These are phyloP conservation scores for Pythium coloratum DNA, from an alignment of 352 stramenopile species.

Conservation along the genomic window DNA sequence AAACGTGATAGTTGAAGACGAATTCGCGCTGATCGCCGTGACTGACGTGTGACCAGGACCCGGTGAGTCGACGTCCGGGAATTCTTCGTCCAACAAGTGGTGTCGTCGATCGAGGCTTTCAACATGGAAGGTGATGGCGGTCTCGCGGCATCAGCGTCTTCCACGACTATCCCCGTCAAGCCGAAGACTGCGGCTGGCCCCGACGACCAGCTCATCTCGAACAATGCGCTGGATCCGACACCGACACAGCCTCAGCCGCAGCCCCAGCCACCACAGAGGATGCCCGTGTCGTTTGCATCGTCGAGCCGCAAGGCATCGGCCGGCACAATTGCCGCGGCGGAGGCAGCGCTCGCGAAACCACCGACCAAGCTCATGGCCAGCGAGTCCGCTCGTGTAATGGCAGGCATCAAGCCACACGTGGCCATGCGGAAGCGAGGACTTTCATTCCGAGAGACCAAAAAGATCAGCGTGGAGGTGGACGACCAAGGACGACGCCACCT, in stretches of 20 bases:
- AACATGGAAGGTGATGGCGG: neutral
- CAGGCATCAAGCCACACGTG: slow-evolving; percentile 56
- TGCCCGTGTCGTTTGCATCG: neutral
- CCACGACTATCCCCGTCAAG: neutral
- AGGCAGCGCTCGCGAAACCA: slow-evolving; percentile 1
- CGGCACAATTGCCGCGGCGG: neutral
- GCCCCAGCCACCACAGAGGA: neutral
- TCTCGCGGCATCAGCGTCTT: neutral
- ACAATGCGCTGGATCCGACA: neutral
- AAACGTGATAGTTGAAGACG: too few species aligned
- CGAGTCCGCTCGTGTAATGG: slow-evolving; percentile 41
- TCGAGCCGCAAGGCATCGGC: slow-evolving; percentile 7
- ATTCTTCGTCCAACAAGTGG: too few species aligned
- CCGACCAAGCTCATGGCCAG: slow-evolving; percentile 16
- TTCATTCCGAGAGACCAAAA: slow-evolving; percentile 71
- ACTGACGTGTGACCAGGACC: too few species aligned
- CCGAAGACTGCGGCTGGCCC: neutral
- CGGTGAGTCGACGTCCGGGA: too few species aligned
- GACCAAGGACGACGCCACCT: slow-evolving; percentile 53
- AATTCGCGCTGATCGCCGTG: too few species aligned
- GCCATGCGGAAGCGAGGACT: slow-evolving; percentile 58
- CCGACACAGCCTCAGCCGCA: neutral
- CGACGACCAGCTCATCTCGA: neutral
- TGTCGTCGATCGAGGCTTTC: too few species aligned
- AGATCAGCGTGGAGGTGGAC: slow-evolving; percentile 49